Conservation (phyloP, 2,329 filamentous ascomycete genomes). For the Penicillium glabrum region DNA sequence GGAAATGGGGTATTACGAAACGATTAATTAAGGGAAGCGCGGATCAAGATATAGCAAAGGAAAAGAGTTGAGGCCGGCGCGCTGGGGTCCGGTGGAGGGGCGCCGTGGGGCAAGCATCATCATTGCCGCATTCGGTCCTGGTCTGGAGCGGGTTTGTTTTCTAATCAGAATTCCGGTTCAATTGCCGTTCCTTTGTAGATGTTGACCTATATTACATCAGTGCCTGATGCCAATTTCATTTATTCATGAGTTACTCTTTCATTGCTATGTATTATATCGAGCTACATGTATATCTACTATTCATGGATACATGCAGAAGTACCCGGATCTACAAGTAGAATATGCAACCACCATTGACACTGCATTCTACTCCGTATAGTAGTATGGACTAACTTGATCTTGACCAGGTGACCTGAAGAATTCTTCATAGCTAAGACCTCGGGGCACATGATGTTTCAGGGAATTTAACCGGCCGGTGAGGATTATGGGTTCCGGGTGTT, state of each 20-base stretch:
- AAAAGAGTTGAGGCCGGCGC: constrained; percentile 16
- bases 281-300: not conserved
- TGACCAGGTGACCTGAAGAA: not conserved
- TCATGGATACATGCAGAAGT: not conserved
- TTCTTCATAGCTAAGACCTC: not conserved
- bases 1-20: constrained; percentile 12
- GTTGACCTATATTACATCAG: not conserved
- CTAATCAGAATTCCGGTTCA: not conserved
- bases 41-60: constrained; percentile 1
- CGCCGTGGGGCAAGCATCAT: constrained; percentile 29
- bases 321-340: not conserved
- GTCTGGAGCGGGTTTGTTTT: constrained; percentile 15
- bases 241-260: not conserved
- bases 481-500: not conserved
- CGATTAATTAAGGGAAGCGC: constrained; percentile 1
- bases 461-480: not conserved
- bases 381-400: not conserved
- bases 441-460: not conserved
- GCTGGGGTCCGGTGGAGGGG: constrained; percentile 31
- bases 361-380: not conserved
- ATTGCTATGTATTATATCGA: not conserved
- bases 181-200: not conserved
- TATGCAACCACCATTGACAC: not conserved
- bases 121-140: constrained; percentile 23
- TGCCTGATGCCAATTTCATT: not conserved